These are phyloP conservation scores for Murraya koenigii DNA, from an alignment of 345 rosid species.

Conservation along the genomic window DNA sequence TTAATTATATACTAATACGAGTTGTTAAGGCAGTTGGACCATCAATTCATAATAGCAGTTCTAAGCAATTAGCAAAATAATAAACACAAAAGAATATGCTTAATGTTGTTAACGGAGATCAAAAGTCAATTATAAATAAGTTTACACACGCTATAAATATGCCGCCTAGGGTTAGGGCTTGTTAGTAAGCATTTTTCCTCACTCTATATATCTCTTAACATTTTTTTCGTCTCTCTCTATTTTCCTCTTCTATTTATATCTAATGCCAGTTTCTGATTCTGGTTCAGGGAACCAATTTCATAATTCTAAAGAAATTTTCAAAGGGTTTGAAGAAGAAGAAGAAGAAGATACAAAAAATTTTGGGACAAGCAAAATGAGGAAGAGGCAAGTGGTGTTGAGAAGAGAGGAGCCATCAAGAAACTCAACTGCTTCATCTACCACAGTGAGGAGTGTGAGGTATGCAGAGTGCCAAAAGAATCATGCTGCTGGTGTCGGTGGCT, in stretches of 20 bases:
- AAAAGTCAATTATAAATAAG: not conserved
- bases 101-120: not conserved
- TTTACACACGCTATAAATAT: constrained; percentile 37
- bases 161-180: constrained; percentile 56
- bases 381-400: constrained; percentile 65
- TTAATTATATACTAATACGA: constrained; percentile 4
- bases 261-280: constrained; percentile 4
- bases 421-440: constrained; percentile 35
- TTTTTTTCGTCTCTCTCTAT: constrained; percentile 12
- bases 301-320: constrained; percentile 7
- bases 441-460: constrained; percentile 50
- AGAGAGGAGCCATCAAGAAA: constrained; percentile 51
- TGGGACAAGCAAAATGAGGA: constrained; percentile 45
- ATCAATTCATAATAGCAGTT: constrained; percentile 34
- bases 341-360: not conserved
- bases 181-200: not conserved
- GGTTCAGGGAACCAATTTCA: not conserved
- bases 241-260: not conserved
- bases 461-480: constrained; percentile 82
- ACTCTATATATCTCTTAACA: constrained; percentile 8
- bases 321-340: constrained; percentile 4
- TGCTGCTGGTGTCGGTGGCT: constrained; percentile 67
- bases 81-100: not conserved
- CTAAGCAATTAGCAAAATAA: not conserved
- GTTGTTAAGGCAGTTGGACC: constrained; percentile 43